phyloP scores from a whole-genome alignment of 306 rosid genomes.

The Prunus kanzakura region DNA sequence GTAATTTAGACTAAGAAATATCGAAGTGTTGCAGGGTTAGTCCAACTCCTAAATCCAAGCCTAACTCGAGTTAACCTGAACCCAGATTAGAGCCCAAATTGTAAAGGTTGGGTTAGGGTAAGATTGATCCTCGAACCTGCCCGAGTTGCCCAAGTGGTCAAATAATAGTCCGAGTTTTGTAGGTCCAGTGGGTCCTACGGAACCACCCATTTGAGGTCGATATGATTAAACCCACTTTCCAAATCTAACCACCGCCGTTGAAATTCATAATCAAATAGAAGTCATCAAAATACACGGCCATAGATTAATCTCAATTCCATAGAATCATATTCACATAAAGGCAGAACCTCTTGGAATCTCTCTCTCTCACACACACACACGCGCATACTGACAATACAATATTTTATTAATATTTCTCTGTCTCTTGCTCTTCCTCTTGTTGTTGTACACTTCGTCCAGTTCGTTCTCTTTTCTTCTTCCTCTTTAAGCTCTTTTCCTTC shows the following conservation, averaged over 20 bases:
- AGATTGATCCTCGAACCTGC: too few relatives aligned
- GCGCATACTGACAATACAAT: background rate
- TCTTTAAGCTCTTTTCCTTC: slow-evolving; percentile 7
- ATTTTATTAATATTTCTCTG: background rate
- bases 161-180: too few relatives aligned
- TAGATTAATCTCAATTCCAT: background rate
- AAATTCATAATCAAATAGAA: background rate
- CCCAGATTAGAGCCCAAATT: too few relatives aligned
- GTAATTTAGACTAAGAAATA: too few relatives aligned
- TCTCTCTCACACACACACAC: background rate
- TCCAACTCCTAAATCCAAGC: too few relatives aligned
- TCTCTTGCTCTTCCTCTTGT: background rate
- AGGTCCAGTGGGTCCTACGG: slow-evolving; percentile 2
- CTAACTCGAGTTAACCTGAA: too few relatives aligned
- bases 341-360: slow-evolving; percentile 13
- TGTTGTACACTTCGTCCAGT: slow-evolving; percentile 13
- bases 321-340: slow-evolving; percentile 23
- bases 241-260: slow-evolving; percentile 13
- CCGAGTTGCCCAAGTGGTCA: too few relatives aligned
- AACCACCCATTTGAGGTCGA: slow-evolving; percentile 1
- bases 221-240: background rate
- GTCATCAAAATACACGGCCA: slow-evolving; percentile 18
- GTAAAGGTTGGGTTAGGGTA: too few relatives aligned
- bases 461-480: background rate
- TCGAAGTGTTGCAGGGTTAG: too few relatives aligned